Conservation (phyloP, 2,329 filamentous ascomycete species). For the Nemania abortiva region DNA sequence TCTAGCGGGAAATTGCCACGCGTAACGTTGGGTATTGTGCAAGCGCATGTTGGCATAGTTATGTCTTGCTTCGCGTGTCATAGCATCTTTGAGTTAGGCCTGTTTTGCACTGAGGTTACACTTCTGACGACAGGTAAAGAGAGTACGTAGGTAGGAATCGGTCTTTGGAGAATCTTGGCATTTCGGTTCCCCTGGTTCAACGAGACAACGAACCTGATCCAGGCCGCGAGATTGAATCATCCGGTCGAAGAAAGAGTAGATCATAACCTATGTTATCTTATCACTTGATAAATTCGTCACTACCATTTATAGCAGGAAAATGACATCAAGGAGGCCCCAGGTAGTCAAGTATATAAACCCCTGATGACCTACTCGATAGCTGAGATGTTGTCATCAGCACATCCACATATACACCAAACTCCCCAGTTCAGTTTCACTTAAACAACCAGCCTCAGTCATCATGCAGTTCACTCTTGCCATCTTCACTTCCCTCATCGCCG, state of each 20-base stretch:
- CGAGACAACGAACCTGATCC: background rate
- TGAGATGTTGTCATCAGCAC: slow-evolving; percentile 24
- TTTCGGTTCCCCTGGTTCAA: background rate
- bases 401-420: background rate
- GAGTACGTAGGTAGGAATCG: background rate
- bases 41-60: background rate
- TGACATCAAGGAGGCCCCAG: background rate
- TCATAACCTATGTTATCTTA: background rate
- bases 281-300: background rate
- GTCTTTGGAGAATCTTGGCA: slow-evolving; percentile 5
- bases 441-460: slow-evolving; percentile 2
- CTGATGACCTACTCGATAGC: slow-evolving; percentile 16
- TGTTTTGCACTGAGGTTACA: background rate
- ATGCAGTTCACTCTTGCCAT: slow-evolving; percentile 34
- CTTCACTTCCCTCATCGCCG: slow-evolving; percentile 11
- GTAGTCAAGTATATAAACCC: slow-evolving; percentile 21
- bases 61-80: background rate
- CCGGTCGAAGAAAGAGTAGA: slow-evolving; percentile 7
- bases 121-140: background rate
- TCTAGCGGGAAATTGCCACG: background rate
- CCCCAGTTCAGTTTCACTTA: background rate
- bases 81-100: background rate
- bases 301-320: background rate
- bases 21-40: background rate
- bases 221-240: slow-evolving; percentile 4